Evolutionary conservation across 192 early-diverging fungal genomes (phyloP).

Genomic region (Pilaira anomala): DNA sequence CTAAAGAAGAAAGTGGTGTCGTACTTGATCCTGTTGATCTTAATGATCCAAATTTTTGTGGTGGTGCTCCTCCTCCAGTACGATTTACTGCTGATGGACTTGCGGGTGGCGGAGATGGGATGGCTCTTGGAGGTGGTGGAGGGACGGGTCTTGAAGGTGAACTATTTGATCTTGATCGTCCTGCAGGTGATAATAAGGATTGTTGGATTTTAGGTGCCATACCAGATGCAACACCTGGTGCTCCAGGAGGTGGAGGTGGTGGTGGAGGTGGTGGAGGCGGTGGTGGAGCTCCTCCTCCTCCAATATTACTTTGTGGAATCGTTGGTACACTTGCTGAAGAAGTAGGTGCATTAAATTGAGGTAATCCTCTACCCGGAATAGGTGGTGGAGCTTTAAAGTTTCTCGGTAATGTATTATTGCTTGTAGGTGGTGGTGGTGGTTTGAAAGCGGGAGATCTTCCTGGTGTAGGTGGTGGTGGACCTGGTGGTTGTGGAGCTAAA

Average conservation of each 20-base stretch:
- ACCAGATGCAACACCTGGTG: conserved; percentile 16
- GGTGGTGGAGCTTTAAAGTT: conserved; percentile 29
- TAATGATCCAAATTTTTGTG: conserved; percentile 32
- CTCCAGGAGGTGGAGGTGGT: conserved; percentile 24
- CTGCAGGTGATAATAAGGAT: conserved; percentile 23
- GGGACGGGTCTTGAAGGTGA: conserved; percentile 32
- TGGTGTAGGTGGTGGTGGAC: conserved; percentile 13
- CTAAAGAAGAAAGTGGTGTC: conserved; percentile 3
- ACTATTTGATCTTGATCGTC: conserved; percentile 42
- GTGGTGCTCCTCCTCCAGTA: conserved; percentile 13
- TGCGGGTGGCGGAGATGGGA: conserved; percentile 24
- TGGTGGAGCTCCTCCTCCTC: not conserved
- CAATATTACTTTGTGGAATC: not conserved
- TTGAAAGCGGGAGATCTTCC: conserved; percentile 15
- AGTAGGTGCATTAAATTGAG: not conserved
- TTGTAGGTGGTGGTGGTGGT: not conserved
- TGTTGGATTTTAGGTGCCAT: conserved; percentile 19
- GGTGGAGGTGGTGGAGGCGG: conserved; percentile 31
- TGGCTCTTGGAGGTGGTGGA: conserved; percentile 18
- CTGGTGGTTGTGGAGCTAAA: conserved; percentile 17
- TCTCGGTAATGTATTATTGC: conserved; percentile 16
- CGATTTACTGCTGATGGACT: conserved; percentile 9
- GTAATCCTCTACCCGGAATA: conserved; percentile 14
- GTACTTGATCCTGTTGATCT: not conserved
- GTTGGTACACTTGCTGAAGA: conserved; percentile 26